phyloP scores from a whole-genome alignment of 176 grass and related monocot genomes.

The Ensete glaucum region DNA sequence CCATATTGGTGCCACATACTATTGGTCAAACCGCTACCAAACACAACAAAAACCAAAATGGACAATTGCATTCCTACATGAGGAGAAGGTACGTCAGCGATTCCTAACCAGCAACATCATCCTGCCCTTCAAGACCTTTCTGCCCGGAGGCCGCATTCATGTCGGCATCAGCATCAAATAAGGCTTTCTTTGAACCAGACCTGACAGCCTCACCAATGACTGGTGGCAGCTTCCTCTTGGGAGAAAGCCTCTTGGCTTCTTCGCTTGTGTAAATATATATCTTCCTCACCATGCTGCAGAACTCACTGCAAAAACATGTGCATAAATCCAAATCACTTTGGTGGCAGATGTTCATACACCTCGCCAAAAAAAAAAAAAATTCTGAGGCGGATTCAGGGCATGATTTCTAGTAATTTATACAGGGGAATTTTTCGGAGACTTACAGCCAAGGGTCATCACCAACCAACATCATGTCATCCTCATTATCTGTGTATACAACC shows the following conservation, averaged over 20 bases:
- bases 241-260: conserved; percentile 48
- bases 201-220: conserved; percentile 23
- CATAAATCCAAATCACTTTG: background rate
- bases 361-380: background rate
- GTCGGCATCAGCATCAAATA: conserved; percentile 18
- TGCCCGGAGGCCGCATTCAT: conserved; percentile 9
- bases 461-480: conserved; percentile 91
- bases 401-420: too few species aligned
- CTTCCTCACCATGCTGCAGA: conserved; percentile 68
- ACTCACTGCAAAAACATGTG: conserved; percentile 48
- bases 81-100: conserved; percentile 11
- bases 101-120: conserved; percentile 17
- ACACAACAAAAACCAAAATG: background rate
- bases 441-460: conserved; percentile 97
- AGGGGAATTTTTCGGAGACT: conserved; percentile 7
- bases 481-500: conserved; percentile 66
- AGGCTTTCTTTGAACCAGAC: conserved; percentile 28
- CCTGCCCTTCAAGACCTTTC: background rate
- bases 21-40: background rate
- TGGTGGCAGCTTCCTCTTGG: conserved; percentile 42
- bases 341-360: background rate
- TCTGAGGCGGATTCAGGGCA: background rate
- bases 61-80: background rate
- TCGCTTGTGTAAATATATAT: conserved; percentile 77
- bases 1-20: background rate